Conservation (phyloP, 2,329 filamentous ascomycete species). For the Hirsutella rhossiliensis region DNA sequence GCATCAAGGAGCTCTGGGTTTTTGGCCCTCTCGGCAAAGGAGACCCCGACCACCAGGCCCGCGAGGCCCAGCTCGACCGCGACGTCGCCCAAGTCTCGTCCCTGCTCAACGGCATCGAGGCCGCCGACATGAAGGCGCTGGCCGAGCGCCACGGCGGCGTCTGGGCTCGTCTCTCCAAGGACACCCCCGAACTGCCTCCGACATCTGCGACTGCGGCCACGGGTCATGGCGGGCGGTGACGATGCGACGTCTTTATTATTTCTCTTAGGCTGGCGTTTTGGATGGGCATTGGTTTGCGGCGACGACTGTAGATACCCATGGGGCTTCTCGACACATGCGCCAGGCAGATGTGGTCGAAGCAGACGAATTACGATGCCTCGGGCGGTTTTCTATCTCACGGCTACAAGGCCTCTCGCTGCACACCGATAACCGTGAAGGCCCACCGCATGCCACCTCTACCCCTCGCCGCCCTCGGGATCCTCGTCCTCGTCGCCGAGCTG, state of each 20-base stretch:
- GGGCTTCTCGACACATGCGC: background rate
- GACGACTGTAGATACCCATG: background rate
- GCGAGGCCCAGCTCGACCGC: conserved; percentile 22
- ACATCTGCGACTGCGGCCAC: background rate
- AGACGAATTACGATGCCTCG: too few relatives aligned
- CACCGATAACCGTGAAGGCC: background rate
- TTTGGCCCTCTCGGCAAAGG: conserved; percentile 27
- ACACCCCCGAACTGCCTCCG: conserved; percentile 1
- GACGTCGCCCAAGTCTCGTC: conserved; percentile 22
- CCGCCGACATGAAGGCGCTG: conserved; percentile 17
- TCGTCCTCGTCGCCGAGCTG: conserved; percentile 40
- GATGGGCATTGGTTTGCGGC: background rate
- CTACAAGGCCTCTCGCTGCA: too few relatives aligned
- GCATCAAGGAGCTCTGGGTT: conserved; percentile 34
- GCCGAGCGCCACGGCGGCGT: conserved; percentile 22
- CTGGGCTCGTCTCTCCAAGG: conserved; percentile 19
- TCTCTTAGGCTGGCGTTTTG: background rate
- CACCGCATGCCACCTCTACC: conserved; percentile 12
- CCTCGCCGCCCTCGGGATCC: conserved; percentile 34
- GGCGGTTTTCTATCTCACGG: too few relatives aligned
- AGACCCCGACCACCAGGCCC: conserved; percentile 20
- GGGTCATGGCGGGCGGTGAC: background rate
- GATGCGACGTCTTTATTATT: background rate
- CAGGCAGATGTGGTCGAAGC: background rate
- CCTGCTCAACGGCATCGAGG: conserved; percentile 23